Percentiles rank a stretch among this genome's conserved stretches.
Conservation (phyloP, 116 monocot species). For the Iris pallida region DNA sequence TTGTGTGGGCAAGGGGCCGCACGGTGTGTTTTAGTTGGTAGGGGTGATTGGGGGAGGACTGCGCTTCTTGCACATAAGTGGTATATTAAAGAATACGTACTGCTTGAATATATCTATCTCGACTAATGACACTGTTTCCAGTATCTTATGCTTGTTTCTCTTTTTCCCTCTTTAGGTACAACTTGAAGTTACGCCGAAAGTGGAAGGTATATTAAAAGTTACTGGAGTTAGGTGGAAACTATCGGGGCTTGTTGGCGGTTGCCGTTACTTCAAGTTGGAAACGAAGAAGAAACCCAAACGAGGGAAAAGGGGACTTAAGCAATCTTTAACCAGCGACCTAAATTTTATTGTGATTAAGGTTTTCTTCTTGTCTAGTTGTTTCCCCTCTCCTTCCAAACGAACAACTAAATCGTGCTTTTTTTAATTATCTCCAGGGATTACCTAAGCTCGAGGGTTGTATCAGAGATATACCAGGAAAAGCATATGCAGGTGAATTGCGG, state of each 20-base stretch:
- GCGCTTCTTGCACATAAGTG: no score
- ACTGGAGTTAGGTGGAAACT: slow-evolving; percentile 80
- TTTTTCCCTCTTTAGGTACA: slow-evolving; percentile 44
- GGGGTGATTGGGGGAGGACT: no score
- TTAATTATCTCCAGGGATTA: slow-evolving; percentile 46
- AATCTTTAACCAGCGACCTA: slow-evolving; percentile 36
- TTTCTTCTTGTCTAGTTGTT: slow-evolving; percentile 6
- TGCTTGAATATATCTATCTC: no score
- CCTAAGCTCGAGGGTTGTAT: slow-evolving; percentile 87
- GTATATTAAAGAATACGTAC: no score
- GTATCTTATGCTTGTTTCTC: not conserved
- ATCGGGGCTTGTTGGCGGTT: slow-evolving; percentile 71
- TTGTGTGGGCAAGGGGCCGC: no score
- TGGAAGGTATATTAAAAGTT: slow-evolving; percentile 80
- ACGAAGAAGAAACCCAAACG: slow-evolving; percentile 46
- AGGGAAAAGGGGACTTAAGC: slow-evolving; percentile 24
- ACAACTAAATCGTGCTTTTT: slow-evolving; percentile 5
- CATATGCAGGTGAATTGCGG: slow-evolving; percentile 65
- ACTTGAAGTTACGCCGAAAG: slow-evolving; percentile 68
- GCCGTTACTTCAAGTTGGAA: slow-evolving; percentile 55
- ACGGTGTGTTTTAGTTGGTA: no score
- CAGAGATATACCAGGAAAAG: slow-evolving; percentile 47
- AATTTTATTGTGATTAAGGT: slow-evolving; percentile 90
- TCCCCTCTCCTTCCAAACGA: slow-evolving; percentile 4
- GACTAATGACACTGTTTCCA: no score